A percentile compares a stretch with the other conserved stretches of the same genome.
phyloP scores from a whole-genome alignment of 2,329 filamentous ascomycete species.

The Macroventuria anomochaeta region DNA sequence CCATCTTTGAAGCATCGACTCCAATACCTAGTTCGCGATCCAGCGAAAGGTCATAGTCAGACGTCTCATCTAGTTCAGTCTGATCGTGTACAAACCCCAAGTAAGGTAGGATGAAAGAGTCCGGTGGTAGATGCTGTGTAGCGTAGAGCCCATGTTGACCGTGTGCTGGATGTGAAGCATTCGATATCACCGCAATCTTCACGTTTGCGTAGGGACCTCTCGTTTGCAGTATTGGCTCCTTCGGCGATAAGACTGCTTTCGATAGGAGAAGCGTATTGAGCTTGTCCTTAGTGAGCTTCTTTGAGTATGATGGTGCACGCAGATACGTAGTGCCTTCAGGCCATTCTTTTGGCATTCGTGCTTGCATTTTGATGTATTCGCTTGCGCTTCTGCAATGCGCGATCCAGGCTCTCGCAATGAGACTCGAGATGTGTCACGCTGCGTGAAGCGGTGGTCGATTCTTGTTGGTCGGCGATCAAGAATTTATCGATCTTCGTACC shows the following conservation, averaged over 20 bases:
- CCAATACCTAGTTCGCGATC: conserved; percentile 57
- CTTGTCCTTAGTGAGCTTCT: conserved; percentile 33
- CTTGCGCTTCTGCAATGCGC: background rate
- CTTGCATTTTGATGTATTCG: background rate
- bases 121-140: conserved; percentile 52
- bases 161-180: conserved; percentile 55
- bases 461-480: background rate
- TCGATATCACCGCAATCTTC: conserved; percentile 51
- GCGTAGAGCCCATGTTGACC: conserved; percentile 59
- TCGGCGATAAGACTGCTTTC: conserved; percentile 25
- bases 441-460: background rate
- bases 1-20: conserved; percentile 56
- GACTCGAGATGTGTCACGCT: background rate
- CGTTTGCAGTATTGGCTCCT: conserved; percentile 21
- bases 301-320: conserved; percentile 41
- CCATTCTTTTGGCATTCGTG: conserved; percentile 41
- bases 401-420: background rate
- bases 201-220: conserved; percentile 47
- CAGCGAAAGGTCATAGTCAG: conserved; percentile 60
- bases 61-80: conserved; percentile 50
- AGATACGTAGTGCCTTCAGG: conserved; percentile 37
- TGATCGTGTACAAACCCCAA: conserved; percentile 57
- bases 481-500: background rate
- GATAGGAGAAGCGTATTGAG: conserved; percentile 29
- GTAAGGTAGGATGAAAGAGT: conserved; percentile 58